These are phyloP conservation scores for Kluyveromyces starmeri DNA, from an alignment of 805 yeast species.

Conservation along the genomic window DNA sequence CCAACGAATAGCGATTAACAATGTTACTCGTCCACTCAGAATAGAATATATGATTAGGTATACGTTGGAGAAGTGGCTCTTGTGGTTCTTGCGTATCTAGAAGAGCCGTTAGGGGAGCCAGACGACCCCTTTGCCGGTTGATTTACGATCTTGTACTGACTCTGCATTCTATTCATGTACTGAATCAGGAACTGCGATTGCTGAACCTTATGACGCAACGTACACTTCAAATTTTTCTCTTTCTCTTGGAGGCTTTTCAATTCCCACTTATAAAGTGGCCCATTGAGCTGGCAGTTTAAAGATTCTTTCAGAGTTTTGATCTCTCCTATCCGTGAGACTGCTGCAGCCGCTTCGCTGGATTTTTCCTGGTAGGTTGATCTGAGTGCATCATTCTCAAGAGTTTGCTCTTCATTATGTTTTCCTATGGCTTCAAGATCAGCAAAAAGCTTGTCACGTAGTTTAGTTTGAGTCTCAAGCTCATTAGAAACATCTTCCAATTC, in stretches of 20 bases:
- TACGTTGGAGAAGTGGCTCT: conserved; percentile 6
- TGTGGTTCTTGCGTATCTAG: conserved; percentile 9
- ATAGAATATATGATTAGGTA: no score
- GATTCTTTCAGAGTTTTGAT: conserved; percentile 20
- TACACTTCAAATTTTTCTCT: conserved; percentile 10
- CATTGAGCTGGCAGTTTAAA: conserved; percentile 27
- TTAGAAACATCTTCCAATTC: conserved; percentile 7
- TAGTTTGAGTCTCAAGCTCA: conserved; percentile 7
- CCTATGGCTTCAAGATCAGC: conserved; percentile 38
- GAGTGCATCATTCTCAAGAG: conserved; percentile 24
- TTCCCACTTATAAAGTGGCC: conserved; percentile 29
- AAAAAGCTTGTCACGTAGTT: conserved; percentile 15
- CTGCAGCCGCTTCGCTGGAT: conserved; percentile 42
- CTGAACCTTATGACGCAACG: conserved; percentile 10
- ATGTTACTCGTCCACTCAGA: no score
- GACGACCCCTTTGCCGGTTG: conserved; percentile 7
- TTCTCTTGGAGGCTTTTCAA: conserved; percentile 6
- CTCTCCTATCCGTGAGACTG: conserved; percentile 23
- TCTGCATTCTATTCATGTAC: conserved; percentile 16
- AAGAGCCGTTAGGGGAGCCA: conserved; percentile 8
- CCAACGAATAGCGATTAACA: no score
- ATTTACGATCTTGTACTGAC: conserved; percentile 11
- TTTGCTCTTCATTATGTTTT: conserved; percentile 36
- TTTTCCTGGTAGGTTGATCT: conserved; percentile 36
- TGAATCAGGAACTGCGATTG: conserved; percentile 15